Conservation (phyloP, 441 rosid species). For the Biscutella auriculata region DNA sequence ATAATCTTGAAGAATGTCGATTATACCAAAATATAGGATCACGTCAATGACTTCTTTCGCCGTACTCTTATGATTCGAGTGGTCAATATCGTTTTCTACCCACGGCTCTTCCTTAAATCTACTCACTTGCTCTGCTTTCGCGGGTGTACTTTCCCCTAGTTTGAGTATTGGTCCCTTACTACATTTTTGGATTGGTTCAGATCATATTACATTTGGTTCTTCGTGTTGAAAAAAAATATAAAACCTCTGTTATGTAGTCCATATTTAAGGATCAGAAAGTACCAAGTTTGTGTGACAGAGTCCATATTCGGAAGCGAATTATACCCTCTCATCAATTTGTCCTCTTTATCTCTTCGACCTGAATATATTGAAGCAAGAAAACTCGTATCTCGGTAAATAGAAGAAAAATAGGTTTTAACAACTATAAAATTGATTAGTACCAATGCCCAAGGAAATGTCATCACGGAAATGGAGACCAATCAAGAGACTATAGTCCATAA, state of each 20-base stretch:
- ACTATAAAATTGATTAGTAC: too few relatives aligned
- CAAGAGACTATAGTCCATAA: slow-evolving; percentile 65
- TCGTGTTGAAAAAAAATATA: too few relatives aligned
- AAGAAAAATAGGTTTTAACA: too few relatives aligned
- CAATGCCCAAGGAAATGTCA: slow-evolving; percentile 24
- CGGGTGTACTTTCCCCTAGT: slow-evolving; percentile 29
- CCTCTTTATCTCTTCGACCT: slow-evolving; percentile 24
- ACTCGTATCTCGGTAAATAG: neutral
- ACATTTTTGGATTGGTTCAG: too few relatives aligned
- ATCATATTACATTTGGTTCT: too few relatives aligned
- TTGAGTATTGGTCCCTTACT: slow-evolving; percentile 24
- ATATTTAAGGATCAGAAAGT: too few relatives aligned
- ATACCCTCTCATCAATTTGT: slow-evolving; percentile 41
- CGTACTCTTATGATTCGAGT: neutral
- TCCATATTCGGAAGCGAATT: slow-evolving; percentile 54
- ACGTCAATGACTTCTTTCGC: slow-evolving; percentile 17
- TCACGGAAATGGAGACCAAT: slow-evolving; percentile 62
- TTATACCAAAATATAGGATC: slow-evolving; percentile 27
- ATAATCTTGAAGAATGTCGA: slow-evolving; percentile 31
- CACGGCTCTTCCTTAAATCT: slow-evolving; percentile 17
- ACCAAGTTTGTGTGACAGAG: slow-evolving; percentile 48
- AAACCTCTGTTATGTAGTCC: too few relatives aligned
- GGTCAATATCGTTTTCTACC: slow-evolving; percentile 9
- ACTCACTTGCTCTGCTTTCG: slow-evolving; percentile 25
- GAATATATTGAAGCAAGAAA: neutral